Base-by-base conservation (phyloP, 257 asterid species). In the Fraxinus cuspidata region DNA sequence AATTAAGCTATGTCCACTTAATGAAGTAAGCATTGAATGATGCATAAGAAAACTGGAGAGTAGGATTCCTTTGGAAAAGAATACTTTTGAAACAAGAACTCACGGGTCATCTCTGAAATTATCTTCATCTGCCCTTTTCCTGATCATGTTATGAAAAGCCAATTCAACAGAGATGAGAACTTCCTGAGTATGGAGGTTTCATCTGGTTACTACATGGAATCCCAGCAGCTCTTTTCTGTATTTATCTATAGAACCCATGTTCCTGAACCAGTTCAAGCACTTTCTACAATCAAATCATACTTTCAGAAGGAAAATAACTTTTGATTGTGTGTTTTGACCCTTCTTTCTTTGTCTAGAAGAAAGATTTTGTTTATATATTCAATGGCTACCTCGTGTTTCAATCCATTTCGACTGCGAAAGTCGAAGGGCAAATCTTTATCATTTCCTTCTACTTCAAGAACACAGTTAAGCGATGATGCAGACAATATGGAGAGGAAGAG, bases 401-500 rank as follows among this genome's bases (percentile, higher is more conserved):
- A 88, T 32, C 92, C 96, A 5, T 93, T 95, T 79, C 87, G 91
- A 12, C 83, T 93, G 7, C 79, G 87, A n/a, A 90, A 81, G 64
- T 16, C 82, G 1, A 89, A 82, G 88, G 81, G 76, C 44, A 88
- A 84, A 44, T 47, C 83, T 69, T 56, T 76, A 47, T 15, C 89
- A 35, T 63, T 79, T 15, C 90, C 94, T 66, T 84, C 93, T 2
- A 76, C 96, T 0, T 89, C 96, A 23, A 86, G 88, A 67, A 82
- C 80, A 78, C 89, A 83, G 49, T 56, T 86, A 32, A 81, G 80
- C 77, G 49, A 74, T 15, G 91, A 88, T 11, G 70, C 74, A 2
- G 86, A 86, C 21, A 89, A 77, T 80, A 93, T 95, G 98, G 98
- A 93, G 58, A 85, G 89, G 85, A 96, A 85, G 85, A 87, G 98